Conservation (phyloP, 73 alveolate species). For the Symbiodinium pilosum region DNA sequence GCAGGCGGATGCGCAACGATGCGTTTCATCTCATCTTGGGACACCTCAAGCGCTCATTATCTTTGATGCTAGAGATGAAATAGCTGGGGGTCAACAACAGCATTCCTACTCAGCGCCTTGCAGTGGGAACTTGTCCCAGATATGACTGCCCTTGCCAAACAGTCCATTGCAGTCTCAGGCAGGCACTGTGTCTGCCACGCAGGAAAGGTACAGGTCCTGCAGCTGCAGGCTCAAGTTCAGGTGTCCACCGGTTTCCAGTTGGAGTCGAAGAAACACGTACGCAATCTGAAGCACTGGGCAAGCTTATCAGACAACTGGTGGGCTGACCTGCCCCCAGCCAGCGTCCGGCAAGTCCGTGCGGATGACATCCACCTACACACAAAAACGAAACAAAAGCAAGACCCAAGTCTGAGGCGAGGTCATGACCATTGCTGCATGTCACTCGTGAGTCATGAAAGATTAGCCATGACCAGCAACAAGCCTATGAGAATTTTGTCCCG, state of each 20-base stretch:
- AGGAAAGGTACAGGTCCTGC: conserved; percentile 75
- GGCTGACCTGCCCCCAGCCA: conserved; percentile 89
- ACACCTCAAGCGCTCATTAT: conserved; percentile 18
- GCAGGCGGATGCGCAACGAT: conserved; percentile 91
- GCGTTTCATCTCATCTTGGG: conserved; percentile 74
- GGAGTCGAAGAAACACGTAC: too few species aligned
- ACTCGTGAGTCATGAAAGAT: neutral
- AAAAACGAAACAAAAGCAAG: too few species aligned
- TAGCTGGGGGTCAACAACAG: neutral
- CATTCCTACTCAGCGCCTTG: too few species aligned
- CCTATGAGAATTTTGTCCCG: too few species aligned
- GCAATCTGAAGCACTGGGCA: too few species aligned
- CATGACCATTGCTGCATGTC: neutral
- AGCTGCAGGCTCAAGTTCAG: too few species aligned
- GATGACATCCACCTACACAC: conserved; percentile 73
- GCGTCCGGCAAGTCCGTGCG: conserved; percentile 84
- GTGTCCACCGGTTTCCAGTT: too few species aligned
- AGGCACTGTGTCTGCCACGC: conserved; percentile 40
- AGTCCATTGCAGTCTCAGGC: too few species aligned
- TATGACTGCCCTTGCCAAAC: too few species aligned
- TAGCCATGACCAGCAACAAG: neutral
- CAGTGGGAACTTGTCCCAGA: too few species aligned
- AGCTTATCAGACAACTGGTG: too few species aligned
- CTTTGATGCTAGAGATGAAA: neutral
- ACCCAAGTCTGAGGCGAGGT: too few species aligned